Base-by-base conservation (phyloP, 441 rosid species). In the Adansonia rubrostipa region DNA sequence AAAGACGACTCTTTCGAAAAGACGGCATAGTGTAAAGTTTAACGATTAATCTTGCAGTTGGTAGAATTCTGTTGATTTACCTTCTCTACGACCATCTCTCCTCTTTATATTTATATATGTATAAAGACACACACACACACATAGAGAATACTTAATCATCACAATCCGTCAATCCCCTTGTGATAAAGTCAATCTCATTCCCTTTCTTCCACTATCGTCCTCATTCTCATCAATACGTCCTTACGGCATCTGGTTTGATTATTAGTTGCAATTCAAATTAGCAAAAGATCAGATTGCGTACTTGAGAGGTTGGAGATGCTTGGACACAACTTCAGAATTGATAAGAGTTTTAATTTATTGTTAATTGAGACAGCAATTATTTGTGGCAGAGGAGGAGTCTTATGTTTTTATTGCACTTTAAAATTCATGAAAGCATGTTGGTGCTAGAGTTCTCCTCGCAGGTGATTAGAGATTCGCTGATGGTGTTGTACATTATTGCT, bases 291-390 rank as follows among this genome's bases (percentile, higher is more conserved):
- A 28, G 61, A 51, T 51, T 71, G 24, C n/a, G 6, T 44, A 51
- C 13, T 24, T 71, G 61, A 51, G 48, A 53, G 28, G 63, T 72
- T 72, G 63, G n/a, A 36, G 63, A 33, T 72, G 10, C 36, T 72
- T 54, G 50, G 75, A 28, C 10, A 33, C 67, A 63, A 63, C 67
- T 62, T 62, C 42, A 11, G 42, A 28, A 62, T 62, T 62, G 28
- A 62, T 40, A 28, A 28, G 66, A 62, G 44, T 62, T 11, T 10
- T 4, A 24, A 61, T 6, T 17, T 57, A 22, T 17, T 17, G 61
- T 60, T 60, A 3, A 60, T 60, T 60, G 10, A 60, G 9, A 9
- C 36, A 33, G 76, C 75, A 53, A 56, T 56, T 10, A 19, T 71
- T 17, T 72, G 51, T 40, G 17, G 17, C 33, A 10, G 36, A 10